Base-by-base conservation (phyloP, 2,329 filamentous ascomycete species). In the Cladosporium halotolerans region DNA sequence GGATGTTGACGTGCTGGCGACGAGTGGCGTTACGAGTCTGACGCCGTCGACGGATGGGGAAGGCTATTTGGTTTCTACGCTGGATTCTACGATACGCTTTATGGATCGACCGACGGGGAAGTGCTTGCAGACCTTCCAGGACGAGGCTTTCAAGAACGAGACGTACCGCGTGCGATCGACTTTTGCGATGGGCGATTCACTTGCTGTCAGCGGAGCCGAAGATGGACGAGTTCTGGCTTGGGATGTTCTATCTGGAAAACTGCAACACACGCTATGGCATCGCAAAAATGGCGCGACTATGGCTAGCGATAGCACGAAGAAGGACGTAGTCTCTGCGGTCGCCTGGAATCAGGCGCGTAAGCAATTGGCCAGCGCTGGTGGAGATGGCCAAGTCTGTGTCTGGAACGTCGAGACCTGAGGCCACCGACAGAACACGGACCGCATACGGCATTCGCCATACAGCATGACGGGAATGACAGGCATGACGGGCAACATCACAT, bases 201-300 rank as follows among this genome's bases (percentile, higher is more conserved):
- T 86, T 45, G 88, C 93, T 1, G 64, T 96, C 3, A 86, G 83
- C 47, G 92, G 92, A 7, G 89, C 90, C 63, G 91, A 96, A 70
- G 76, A 85, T 56, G 87, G 86, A 2, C 76, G 77, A 63, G 71
- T 90, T 7, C 84, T 85, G 74, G 88, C 83, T 1, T 97, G 92
- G 92, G 90, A 96, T 72, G 73, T 95, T 16, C 68, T 96, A 52
- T 85, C 79, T 5, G 91, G 89, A 1, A 80, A 83, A 52, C 67
- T 87, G 47, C 75, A 82, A 54, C 81, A 86, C 32, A 81, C 75
- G 59, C 71, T 96, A 5, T 71, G 67, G 34, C 75, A 78, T 55
- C 66, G 65, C 18, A 56, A 61, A 46, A 56, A 55, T 11, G 54
- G 44, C 3, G 46, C 33, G 18, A 3, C 61, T 65, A 43, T 63